Base-by-base conservation (phyloP, 2,329 filamentous ascomycete genomes). In the Volutella citrinella region DNA sequence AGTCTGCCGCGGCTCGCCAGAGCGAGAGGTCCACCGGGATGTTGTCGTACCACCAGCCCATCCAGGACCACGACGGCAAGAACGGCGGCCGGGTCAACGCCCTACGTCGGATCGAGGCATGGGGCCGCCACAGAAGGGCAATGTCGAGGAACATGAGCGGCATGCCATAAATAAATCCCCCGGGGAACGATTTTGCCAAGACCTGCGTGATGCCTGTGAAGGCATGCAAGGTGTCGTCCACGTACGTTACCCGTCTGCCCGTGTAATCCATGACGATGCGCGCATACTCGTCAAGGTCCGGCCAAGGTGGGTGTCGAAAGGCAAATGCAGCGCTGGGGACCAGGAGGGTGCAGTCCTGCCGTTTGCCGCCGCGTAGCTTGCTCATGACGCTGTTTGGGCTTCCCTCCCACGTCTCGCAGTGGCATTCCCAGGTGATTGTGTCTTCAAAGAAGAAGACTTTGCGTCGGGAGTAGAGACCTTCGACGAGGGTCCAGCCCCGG, bases 21-120 rank as follows among this genome's bases (percentile, higher is more conserved):
- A 69, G 50, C 6, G 51, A 54, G 36, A 69, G 42, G 33, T 69
- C 66, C 11, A 64, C 61, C 6, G 65, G 57, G 11, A 68, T 54
- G 18, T 60, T 63, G 36, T 69, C 66, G 35, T 65, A 67, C 59
- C 64, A 68, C 66, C 66, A 70, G 15, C 66, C 66, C 59, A 70
- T 64, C 66, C 66, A 70, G 19, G 65, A 66, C 66, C 66, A 70
- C 5, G 63, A 66, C 1, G 66, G 66, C 6, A 69, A 51, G 32
- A 64, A 65, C 3, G 63, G 57, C 10, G 61, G 54, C 0, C 57
- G 55, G 5, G 60, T 49, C 7, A 63, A 45, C 7, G 59, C 58
- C 15, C 65, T 50, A 13, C 66, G 54, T 17, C 65, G 56, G 18
- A 69, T 63, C 4, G 63, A 65, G 12, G 66, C 64, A 27, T 64